phyloP scores from a whole-genome alignment of 2,329 filamentous ascomycete species.

The Aspergillus sp. region DNA sequence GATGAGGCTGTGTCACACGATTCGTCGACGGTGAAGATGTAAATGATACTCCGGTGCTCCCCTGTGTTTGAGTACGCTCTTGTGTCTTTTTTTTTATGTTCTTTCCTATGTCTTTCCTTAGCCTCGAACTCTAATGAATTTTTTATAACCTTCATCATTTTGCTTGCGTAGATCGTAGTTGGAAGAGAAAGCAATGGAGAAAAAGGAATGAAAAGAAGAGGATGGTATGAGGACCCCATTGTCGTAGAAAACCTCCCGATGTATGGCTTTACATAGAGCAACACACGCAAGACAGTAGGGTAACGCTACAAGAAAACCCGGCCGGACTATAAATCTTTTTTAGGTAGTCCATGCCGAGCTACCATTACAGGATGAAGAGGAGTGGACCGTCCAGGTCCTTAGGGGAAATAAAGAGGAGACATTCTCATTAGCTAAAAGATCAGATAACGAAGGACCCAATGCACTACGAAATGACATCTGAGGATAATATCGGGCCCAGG shows the following conservation, averaged over 20 bases:
- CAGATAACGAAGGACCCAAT: conserved; percentile 20
- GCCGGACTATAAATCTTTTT: neutral
- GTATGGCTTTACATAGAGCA: neutral
- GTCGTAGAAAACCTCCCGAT: neutral
- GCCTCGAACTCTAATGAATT: conserved; percentile 22
- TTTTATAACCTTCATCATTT: neutral
- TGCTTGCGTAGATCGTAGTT: neutral
- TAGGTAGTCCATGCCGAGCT: neutral
- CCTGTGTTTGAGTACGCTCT: conserved; percentile 34
- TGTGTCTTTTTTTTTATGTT: conserved; percentile 17
- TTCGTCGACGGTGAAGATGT: conserved; percentile 38
- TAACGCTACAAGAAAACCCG: neutral
- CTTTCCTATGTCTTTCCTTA: conserved; percentile 18
- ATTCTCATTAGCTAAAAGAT: conserved; percentile 18
- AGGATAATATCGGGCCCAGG: conserved; percentile 10
- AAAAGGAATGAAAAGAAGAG: neutral
- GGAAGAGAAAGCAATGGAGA: neutral
- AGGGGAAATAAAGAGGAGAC: neutral
- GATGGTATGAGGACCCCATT: neutral
- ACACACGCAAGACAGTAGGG: too few relatives aligned
- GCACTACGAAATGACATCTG: conserved; percentile 4
- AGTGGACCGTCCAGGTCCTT: conserved; percentile 1
- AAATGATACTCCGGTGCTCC: conserved; percentile 44
- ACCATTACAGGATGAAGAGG: neutral
- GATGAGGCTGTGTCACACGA: conserved; percentile 27